Evolutionary conservation across 345 rosid species (phyloP), one percentile per base, ranked within the genome.

Genomic region (Populus simonii): DNA sequence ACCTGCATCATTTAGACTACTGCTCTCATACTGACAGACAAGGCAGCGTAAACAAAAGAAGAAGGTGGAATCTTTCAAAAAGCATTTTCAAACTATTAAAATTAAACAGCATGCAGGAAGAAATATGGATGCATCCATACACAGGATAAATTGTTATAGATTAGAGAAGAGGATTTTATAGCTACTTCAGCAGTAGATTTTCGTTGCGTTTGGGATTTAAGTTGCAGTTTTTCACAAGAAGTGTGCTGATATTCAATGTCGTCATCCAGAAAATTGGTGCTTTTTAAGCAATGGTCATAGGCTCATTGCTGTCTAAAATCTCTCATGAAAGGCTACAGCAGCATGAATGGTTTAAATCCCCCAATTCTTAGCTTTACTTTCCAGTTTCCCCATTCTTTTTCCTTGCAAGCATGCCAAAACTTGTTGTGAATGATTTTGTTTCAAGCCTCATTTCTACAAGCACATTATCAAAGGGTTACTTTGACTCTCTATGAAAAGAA

Each of bases 1-100:
- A 93, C 98, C 99, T 95, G 77, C 81, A 83, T 20, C 63, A 41
- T 79, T 79, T 49, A 81, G 74, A 79, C 55, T 73, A 6, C 72
- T 29, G 33, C 3, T 10, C 62, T 78, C 71, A 76, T 31, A 74
- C n/a, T 51, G 55, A 13, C 65, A 73, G 11, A 67, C 18, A 31
- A 47, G 33, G 59, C 36, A 39, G 10, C 3, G 38, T 25, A 36
- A 63, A 71, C 18, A 8, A 27, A 39, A 20, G 76, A 57, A 55
- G 49, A 36, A 11, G 9, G 66, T 17, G 12, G 27, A 61, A 17
- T 13, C 27, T 47, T 59, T 61, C 61, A 68, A 59, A 66, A 69
- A 15, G 15, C 27, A 22, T 35, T 5, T 31, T 68, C 51, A 66
- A 22, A 49, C 4, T 13, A 16, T 10, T 33, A 41, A 6, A 43